A percentile compares a stretch with the other conserved stretches of the same genome.
Evolutionary conservation across 2,329 filamentous ascomycete species (phyloP).

Genomic region (Fusarium coffeatum): DNA sequence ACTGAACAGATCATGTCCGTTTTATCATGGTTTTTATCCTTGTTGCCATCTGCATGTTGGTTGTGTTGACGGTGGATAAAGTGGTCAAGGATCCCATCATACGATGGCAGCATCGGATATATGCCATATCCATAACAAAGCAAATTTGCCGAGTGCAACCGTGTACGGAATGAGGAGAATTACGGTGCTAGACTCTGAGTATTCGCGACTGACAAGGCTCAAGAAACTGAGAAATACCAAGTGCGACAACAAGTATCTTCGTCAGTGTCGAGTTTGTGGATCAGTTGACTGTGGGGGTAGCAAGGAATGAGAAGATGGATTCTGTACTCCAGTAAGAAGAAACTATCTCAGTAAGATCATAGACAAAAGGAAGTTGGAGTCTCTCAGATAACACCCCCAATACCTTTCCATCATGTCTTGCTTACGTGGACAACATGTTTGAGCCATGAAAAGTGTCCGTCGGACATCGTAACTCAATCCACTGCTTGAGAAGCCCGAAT

Average conservation of each 20-base stretch:
- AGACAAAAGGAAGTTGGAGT: neutral
- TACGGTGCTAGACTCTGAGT: neutral
- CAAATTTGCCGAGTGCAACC: neutral
- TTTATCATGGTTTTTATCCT: neutral
- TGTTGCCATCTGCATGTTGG: conserved; percentile 15
- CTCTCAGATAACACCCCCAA: neutral
- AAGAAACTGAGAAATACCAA: neutral
- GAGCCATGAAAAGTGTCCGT: too few relatives aligned
- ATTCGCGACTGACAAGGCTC: neutral
- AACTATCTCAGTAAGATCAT: rapidly evolving
- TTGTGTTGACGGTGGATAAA: neutral
- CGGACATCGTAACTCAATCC: neutral
- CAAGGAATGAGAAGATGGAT: neutral
- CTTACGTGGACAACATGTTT: conserved; percentile 17
- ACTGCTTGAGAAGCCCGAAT: too few relatives aligned
- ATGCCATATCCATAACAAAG: neutral
- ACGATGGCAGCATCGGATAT: neutral
- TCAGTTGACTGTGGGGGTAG: neutral
- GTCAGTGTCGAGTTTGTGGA: neutral
- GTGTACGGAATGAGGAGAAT: rapidly evolving
- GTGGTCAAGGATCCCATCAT: conserved; percentile 10
- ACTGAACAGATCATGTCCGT: neutral
- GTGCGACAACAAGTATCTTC: neutral
- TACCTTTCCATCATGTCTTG: conserved; percentile 10
- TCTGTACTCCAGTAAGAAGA: neutral